Evolutionary conservation across 345 rosid species (phyloP), one percentile per base, ranked within the genome.

Genomic region (Dipteronia dyeriana): DNA sequence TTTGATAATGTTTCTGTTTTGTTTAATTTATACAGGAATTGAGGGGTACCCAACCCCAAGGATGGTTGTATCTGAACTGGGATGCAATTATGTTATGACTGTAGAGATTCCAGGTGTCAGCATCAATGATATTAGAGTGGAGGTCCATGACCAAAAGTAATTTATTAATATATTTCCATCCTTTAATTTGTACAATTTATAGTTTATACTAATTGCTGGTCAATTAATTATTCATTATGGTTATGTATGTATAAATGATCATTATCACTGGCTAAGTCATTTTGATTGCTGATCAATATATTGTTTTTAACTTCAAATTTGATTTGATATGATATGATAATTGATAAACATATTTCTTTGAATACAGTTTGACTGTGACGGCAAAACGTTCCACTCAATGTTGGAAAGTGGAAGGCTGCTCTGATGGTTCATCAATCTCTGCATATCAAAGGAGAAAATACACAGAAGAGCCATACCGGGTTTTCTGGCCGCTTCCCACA

Each of bases 71-170:
- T 88, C 76, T 29, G 97, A 88, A 84, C 84, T 81, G 31, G 80
- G 80, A 68, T 66, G 71, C 49, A 81, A 79, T 64, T 92, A 89
- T 81, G 73, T 90, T 65, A 69, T 94, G 53, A 89, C 85, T 11
- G 53, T 92, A 29, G 97, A 92, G 83, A 79, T 92, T 78, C 95
- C 97, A 25, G 95, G 97, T 5, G 97, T 85, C 31, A 68, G 79
- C 65, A 75, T 83, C 75, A 79, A 82, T 82, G 90, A 95, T 79
- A 82, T 95, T 71, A 86, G 89, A 85, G 98, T 95, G 81, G 97
- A 92, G 75, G 87, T 92, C 62, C 84, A 84, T 79, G 84, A 87
- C 73, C 82, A 47, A 79, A 85, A 80, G 97, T 89, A 86, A 79
- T 78, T 54, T 41, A 14, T 4, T 34, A 34, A 34, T 34, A 59